Base-by-base conservation (phyloP, 257 asterid genomes). In the Rauvolfia tetraphylla region DNA sequence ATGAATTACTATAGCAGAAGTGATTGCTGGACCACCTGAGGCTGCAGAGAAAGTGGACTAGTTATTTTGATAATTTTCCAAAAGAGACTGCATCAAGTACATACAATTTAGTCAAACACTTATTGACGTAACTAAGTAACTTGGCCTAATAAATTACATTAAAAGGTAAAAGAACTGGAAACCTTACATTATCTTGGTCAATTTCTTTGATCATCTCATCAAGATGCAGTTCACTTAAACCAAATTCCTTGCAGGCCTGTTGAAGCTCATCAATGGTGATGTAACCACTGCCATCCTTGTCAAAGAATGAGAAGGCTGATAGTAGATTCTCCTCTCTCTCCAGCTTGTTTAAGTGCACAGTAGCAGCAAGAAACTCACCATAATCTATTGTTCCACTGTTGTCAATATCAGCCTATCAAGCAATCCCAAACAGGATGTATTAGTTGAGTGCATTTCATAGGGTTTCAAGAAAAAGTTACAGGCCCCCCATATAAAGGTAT, bases 341-440 rank as follows among this genome's bases (percentile, higher is more conserved):
- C 77, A 94, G 76, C 91, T 94, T 94, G 96, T 94, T 94, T 88
- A 94, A 82, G 87, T 94, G 98, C 63, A 94, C 91, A 1, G 97
- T 94, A 18, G 98, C 98, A 42, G 98, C 98, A 81, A 94, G 92
- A 86, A 94, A 94, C 90, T 94, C 98, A 68, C 97, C 97, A 54
- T 94, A 94, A 78, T 94, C 98, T 76, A 94, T 92, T 38, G 96
- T 90, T 66, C 98, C 98, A 56, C 89, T 94, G 87, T 94, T 92
- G 75, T 94, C 98, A 56, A 92, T 85, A 79, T 94, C 98, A 29
- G 97, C 97, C 97, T 94, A 86, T 68, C 83, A 86, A 74, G 65
- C 49, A 67, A 44, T 33, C 70, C 61, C 71, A 31, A 48, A 71
- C 20, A 49, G 68, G 67, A n/a, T 67, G 20, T 22, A 22, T 76